A percentile compares a stretch with the other conserved stretches of the same genome.
phyloP scores from a whole-genome alignment of 2,329 filamentous ascomycete species.

The Alternaria alternata region DNA sequence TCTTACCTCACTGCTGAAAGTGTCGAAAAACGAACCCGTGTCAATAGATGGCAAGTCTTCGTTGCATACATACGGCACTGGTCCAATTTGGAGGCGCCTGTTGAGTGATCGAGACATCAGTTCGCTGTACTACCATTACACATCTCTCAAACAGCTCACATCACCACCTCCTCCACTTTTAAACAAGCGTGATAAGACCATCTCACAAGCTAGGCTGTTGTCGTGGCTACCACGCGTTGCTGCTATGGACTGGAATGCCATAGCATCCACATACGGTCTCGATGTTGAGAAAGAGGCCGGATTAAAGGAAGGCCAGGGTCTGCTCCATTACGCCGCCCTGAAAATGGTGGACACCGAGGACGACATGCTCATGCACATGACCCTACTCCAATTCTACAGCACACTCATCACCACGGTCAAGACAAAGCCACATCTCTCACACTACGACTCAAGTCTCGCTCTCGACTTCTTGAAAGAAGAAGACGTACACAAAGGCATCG shows the following conservation, averaged over 20 bases:
- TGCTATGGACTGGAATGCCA: constrained; percentile 62
- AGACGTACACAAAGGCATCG: constrained; percentile 59
- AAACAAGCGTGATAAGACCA: constrained; percentile 62
- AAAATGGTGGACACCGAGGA: constrained; percentile 64
- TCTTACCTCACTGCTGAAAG: constrained; percentile 61
- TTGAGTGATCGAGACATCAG: constrained; percentile 69
- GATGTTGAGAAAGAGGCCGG: constrained; percentile 59
- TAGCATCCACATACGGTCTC: constrained; percentile 60
- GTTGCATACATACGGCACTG: constrained; percentile 39
- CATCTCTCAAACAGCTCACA: constrained; percentile 55
- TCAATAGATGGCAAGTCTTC: constrained; percentile 50
- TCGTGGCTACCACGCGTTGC: constrained; percentile 65
- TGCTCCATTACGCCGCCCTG: constrained; percentile 64
- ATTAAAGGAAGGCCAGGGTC: constrained; percentile 44
- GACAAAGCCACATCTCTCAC: constrained; percentile 42
- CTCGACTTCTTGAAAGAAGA: constrained; percentile 63
- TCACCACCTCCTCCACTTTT: constrained; percentile 46
- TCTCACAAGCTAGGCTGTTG: constrained; percentile 68
- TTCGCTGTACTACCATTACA: constrained; percentile 63
- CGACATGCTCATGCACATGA: constrained; percentile 68
- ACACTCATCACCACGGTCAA: constrained; percentile 59
- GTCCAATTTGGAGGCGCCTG: constrained; percentile 67
- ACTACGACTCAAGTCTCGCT: constrained; percentile 50
- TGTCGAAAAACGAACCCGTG: constrained; percentile 50
- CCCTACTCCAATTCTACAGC: constrained; percentile 65